Evolutionary conservation across 75 land plant species (phyloP).

Genomic region (Selaginella tamariscina): DNA sequence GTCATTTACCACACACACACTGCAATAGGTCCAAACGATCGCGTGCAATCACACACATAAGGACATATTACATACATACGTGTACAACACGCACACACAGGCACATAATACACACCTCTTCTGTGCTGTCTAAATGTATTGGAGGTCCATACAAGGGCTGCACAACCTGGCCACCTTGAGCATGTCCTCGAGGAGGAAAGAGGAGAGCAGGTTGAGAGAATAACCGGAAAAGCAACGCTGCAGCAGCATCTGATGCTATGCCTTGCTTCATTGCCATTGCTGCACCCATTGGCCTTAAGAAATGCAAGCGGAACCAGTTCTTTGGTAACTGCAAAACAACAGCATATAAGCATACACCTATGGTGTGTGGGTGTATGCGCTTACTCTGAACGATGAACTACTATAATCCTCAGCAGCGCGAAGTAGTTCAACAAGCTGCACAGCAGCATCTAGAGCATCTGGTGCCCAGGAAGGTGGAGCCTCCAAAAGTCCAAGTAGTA

Average conservation of each 20-base stretch:
- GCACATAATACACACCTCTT: not conserved
- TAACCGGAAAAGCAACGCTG: constrained; percentile 78
- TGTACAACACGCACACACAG: not conserved
- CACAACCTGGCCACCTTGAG: constrained; percentile 60
- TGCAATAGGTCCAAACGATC: too few relatives aligned
- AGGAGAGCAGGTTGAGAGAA: constrained; percentile 83
- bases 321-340: constrained; percentile 53
- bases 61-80: not conserved
- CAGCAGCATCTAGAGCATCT: constrained; percentile 95
- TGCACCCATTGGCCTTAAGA: constrained; percentile 73
- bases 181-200: constrained; percentile 71
- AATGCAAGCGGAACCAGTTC: constrained; percentile 88
- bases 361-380: constrained; percentile 2
- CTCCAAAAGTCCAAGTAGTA: constrained; percentile 81
- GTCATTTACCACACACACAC: too few relatives aligned
- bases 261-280: constrained; percentile 89
- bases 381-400: constrained; percentile 62
- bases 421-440: constrained; percentile 82
- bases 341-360: not conserved
- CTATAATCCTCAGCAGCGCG: constrained; percentile 89
- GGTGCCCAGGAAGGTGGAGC: constrained; percentile 98
- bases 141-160: constrained; percentile 21
- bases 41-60: too few relatives aligned
- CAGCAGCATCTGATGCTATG: constrained; percentile 93
- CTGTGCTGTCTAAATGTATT: not conserved